Percentiles rank a stretch among this genome's conserved stretches.
These are phyloP conservation scores for Hanseniaspora hatyaiensis DNA, from an alignment of 805 yeast genomes.

Conservation along the genomic window DNA sequence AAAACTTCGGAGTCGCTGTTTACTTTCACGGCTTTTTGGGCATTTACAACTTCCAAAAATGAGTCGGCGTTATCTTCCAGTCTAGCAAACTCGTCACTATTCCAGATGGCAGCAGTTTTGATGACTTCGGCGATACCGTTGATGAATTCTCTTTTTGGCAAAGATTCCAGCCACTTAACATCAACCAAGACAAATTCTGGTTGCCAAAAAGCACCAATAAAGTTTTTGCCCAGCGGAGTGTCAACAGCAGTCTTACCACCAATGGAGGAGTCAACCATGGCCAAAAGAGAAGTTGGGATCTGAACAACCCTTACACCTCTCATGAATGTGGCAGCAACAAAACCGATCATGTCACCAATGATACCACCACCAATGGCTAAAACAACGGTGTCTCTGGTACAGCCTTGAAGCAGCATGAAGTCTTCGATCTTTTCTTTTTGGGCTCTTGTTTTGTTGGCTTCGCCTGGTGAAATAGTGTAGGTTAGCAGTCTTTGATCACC, in stretches of 20 bases:
- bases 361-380: conserved; percentile 97
- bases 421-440: conserved; percentile 93
- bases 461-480: conserved; percentile 83
- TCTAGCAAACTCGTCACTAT: conserved; percentile 73
- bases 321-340: conserved; percentile 98
- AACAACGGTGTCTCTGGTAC: conserved; percentile 91
- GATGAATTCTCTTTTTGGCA: conserved; percentile 87
- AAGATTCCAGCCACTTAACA: conserved; percentile 69
- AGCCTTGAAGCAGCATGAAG: conserved; percentile 64
- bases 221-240: conserved; percentile 89
- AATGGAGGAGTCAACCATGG: conserved; percentile 97
- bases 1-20: conserved; percentile 34
- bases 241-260: conserved; percentile 99
- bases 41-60: conserved; percentile 57
- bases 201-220: conserved; percentile 96
- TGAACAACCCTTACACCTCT: conserved; percentile 91
- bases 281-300: conserved; percentile 81
- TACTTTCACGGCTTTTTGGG: conserved; percentile 20
- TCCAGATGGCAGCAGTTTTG: conserved; percentile 97
- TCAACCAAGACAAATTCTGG: conserved; percentile 82
- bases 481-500: conserved; percentile 52
- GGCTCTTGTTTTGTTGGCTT: conserved; percentile 71
- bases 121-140: conserved; percentile 98
- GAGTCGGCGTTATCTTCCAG: conserved; percentile 62
- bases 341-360: conserved; percentile 98